Evolutionary conservation across 371 early-diverging fungal genomes (phyloP).

Genomic region (Apophysomyces ossiformis): DNA sequence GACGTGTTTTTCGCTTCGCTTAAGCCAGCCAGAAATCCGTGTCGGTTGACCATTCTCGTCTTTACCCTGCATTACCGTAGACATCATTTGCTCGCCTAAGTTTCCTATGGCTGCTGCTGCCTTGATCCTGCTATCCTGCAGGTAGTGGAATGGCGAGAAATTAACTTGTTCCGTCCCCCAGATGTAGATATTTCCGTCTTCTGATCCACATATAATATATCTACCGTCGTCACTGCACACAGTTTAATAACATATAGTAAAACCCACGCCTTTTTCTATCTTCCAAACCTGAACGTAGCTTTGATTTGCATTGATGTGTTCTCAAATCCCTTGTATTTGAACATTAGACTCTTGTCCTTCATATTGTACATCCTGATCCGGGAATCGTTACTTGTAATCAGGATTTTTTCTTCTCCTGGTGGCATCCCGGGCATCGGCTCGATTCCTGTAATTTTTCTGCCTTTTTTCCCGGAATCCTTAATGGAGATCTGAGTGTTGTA

Average conservation of each 20-base stretch:
- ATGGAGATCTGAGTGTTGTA: slow-evolving; percentile 81
- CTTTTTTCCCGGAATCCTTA: slow-evolving; percentile 57
- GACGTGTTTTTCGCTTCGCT: slow-evolving; percentile 32
- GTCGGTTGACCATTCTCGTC: background rate
- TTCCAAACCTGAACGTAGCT: slow-evolving; percentile 68
- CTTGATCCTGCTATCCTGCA: slow-evolving; percentile 32
- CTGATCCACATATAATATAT: slow-evolving; percentile 83
- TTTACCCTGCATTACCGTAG: slow-evolving; percentile 11
- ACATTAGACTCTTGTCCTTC: slow-evolving; percentile 70
- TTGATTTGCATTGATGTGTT: slow-evolving; percentile 69
- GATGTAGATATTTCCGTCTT: slow-evolving; percentile 75
- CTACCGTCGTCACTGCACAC: slow-evolving; percentile 68
- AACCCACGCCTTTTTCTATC: background rate
- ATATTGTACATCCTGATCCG: slow-evolving; percentile 77
- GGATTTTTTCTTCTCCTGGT: slow-evolving; percentile 56
- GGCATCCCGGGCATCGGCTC: slow-evolving; percentile 58
- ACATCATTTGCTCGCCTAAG: slow-evolving; percentile 28
- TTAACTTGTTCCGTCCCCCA: slow-evolving; percentile 67
- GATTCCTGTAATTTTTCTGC: slow-evolving; percentile 79
- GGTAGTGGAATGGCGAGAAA: slow-evolving; percentile 41
- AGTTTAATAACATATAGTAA: background rate
- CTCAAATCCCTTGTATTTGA: slow-evolving; percentile 80
- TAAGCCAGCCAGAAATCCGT: slow-evolving; percentile 29
- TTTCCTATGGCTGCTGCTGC: slow-evolving; percentile 31
- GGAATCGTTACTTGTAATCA: slow-evolving; percentile 86